Conservation (phyloP, 148 eudicot species). For the Polygonum aviculare region DNA sequence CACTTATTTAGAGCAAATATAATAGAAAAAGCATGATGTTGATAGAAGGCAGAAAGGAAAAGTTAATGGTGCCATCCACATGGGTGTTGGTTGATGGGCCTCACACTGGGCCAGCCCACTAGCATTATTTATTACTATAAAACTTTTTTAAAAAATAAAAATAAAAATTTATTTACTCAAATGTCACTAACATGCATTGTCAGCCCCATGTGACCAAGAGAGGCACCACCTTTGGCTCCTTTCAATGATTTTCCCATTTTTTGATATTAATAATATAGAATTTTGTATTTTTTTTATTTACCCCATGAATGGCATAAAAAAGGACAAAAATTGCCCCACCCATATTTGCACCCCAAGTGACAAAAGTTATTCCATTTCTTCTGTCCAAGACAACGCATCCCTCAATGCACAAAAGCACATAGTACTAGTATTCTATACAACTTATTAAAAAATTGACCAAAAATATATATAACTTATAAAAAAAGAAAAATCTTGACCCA, state of each 20-base stretch:
- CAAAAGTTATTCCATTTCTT: conserved; percentile 3
- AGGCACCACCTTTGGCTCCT: conserved; percentile 4
- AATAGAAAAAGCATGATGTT: not conserved
- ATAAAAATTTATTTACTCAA: not conserved
- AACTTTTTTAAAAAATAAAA: not conserved
- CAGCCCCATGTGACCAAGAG: conserved; percentile 7
- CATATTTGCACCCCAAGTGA: not conserved
- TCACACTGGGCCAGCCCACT: conserved; percentile 10
- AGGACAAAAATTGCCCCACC: conserved; percentile 4
- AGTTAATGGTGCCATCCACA: conserved; percentile 11
- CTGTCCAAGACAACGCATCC: not conserved
- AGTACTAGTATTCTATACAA: not conserved
- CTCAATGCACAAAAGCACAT: not conserved
- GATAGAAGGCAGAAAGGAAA: not conserved
- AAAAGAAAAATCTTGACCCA: too few relatives aligned
- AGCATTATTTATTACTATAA: not conserved
- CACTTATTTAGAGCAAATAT: not conserved
- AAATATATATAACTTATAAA: too few relatives aligned
- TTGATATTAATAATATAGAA: not conserved
- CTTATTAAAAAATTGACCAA: not conserved
- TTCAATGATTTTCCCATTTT: not conserved
- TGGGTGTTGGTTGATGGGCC: conserved; percentile 9
- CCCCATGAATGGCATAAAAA: conserved; percentile 5
- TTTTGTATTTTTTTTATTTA: not conserved
- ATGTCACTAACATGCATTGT: conserved; percentile 8